Evolutionary conservation across 2,329 filamentous ascomycete genomes (phyloP).

Genomic region (Ophiostoma sp.): DNA sequence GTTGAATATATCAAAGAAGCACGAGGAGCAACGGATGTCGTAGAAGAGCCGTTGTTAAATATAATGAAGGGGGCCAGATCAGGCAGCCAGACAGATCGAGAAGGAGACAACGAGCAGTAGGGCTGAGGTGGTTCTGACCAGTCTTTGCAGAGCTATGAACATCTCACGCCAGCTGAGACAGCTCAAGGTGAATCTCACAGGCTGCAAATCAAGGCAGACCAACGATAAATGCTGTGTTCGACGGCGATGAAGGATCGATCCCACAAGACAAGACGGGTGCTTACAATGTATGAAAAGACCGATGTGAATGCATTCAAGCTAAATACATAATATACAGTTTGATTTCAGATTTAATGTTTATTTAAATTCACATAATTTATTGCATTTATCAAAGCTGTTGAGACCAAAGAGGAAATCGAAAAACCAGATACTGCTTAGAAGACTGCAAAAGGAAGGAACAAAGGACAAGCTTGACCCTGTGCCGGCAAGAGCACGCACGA

Average conservation of each 20-base stretch:
- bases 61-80: background rate
- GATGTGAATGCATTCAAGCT: background rate
- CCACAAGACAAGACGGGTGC: background rate
- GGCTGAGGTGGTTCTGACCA: background rate
- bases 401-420: background rate
- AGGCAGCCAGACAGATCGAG: background rate
- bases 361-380: background rate
- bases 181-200: background rate
- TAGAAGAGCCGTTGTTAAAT: background rate
- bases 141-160: background rate
- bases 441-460: background rate
- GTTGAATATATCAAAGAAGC: background rate
- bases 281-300: too few species aligned
- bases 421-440: background rate
- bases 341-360: background rate
- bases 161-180: background rate
- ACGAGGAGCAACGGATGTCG: conserved; percentile 6
- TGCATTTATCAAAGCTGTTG: background rate
- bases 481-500: background rate
- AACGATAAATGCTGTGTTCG: background rate
- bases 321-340: background rate
- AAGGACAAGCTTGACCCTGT: background rate
- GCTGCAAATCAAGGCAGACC: background rate
- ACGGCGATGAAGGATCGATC: background rate
- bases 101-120: background rate